Conservation (phyloP, 305 asterid genomes). For the Rubia occidens region DNA sequence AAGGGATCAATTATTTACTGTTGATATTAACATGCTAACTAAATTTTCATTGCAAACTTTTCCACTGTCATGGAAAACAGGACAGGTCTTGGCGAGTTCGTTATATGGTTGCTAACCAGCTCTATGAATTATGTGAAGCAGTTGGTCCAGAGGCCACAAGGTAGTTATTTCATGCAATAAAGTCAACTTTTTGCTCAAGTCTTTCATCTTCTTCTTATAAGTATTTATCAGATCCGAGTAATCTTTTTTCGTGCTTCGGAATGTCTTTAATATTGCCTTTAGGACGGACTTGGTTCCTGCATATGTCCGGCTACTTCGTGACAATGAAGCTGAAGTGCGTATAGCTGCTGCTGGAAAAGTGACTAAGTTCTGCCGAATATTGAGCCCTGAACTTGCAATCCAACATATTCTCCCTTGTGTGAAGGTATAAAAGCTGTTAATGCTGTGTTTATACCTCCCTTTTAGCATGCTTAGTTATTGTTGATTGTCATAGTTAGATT, state of each 20-base stretch:
- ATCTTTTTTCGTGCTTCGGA: not conserved
- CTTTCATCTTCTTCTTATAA: not conserved
- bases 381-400: slow-evolving; percentile 59
- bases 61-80: slow-evolving; percentile 23
- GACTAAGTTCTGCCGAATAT: slow-evolving; percentile 67
- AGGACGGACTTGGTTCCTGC: slow-evolving; percentile 36
- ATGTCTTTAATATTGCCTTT: slow-evolving; percentile 1
- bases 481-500: not conserved
- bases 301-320: slow-evolving; percentile 35
- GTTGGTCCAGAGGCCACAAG: slow-evolving; percentile 74
- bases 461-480: not conserved
- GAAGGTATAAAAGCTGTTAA: slow-evolving; percentile 14
- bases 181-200: not conserved
- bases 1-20: not conserved
- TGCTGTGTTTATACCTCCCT: not conserved
- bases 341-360: slow-evolving; percentile 70
- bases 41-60: not conserved
- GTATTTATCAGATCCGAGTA: not conserved
- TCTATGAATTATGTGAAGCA: slow-evolving; percentile 73
- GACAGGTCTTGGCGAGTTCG: slow-evolving; percentile 88
- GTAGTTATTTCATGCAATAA: slow-evolving; percentile 21
- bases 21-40: not conserved
- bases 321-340: slow-evolving; percentile 42
- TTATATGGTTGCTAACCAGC: slow-evolving; percentile 79
- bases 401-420: slow-evolving; percentile 42